A percentile compares a stretch with the other conserved stretches of the same genome.
These are phyloP conservation scores for Atractiella rhizophila DNA, from an alignment of 768 basidiomycete genomes.

Conservation along the genomic window DNA sequence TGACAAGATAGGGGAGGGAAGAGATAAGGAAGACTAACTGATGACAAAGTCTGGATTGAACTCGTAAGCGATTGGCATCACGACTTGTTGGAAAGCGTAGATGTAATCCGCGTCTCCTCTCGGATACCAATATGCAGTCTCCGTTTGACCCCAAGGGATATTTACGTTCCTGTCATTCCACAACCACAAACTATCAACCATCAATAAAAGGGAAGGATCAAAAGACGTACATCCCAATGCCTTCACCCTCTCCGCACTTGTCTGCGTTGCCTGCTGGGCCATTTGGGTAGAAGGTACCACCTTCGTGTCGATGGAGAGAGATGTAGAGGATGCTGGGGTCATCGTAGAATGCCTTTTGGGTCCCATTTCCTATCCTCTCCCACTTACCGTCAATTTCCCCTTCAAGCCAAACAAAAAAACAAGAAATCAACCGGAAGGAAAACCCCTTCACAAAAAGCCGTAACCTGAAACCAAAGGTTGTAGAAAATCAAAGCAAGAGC, in stretches of 20 bases:
- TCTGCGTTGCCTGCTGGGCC: constrained; percentile 68
- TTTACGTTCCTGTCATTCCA: constrained; percentile 71
- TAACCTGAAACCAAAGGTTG: not conserved
- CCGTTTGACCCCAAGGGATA: constrained; percentile 68
- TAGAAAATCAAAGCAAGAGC: constrained; percentile 19
- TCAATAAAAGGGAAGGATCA: not conserved
- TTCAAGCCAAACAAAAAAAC: not conserved
- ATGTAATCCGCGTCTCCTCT: constrained; percentile 96
- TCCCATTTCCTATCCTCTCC: constrained; percentile 53
- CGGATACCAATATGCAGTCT: too few relatives aligned
- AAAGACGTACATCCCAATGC: constrained; percentile 46
- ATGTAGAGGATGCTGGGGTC: constrained; percentile 79
- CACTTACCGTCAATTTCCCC: not conserved
- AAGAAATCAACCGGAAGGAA: constrained; percentile 48
- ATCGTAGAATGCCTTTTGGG: constrained; percentile 82
- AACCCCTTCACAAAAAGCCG: too few relatives aligned
- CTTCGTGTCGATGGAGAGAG: constrained; percentile 82
- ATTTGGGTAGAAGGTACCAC: constrained; percentile 73
- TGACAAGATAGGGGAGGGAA: not conserved
- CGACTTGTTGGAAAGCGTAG: constrained; percentile 77
- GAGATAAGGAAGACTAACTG: constrained; percentile 31
- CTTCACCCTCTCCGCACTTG: constrained; percentile 58
- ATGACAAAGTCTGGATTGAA: constrained; percentile 90
- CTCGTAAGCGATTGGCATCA: constrained; percentile 93
- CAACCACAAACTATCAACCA: not conserved